Percentiles rank a stretch among this genome's conserved stretches.
Conservation (phyloP, 306 rosid species). For the Begonia loranthoides region DNA sequence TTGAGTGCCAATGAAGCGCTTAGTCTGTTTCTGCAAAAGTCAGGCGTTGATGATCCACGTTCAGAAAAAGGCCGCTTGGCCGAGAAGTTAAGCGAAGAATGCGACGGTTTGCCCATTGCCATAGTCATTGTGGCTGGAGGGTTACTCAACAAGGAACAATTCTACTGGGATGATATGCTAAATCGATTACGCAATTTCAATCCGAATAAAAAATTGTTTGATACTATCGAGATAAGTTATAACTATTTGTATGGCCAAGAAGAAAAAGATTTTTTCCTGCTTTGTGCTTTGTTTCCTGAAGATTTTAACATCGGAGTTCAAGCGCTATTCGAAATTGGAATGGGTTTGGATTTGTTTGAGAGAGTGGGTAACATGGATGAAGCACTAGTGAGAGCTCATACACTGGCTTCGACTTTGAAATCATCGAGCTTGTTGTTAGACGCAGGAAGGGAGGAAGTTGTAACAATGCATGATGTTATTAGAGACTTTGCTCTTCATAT, state of each 20-base stretch:
- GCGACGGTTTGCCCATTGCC: conserved; percentile 2
- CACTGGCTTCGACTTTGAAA: too few species aligned
- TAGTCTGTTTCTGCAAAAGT: not conserved
- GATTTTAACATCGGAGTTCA: not conserved
- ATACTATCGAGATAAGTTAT: not conserved
- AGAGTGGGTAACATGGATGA: too few species aligned
- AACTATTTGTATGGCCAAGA: not conserved
- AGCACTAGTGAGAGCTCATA: too few species aligned
- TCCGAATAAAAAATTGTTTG: not conserved
- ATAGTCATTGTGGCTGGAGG: not conserved
- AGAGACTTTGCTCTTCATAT: not conserved
- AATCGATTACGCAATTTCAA: not conserved
- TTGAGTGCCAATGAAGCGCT: not conserved
- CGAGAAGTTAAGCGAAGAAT: not conserved
- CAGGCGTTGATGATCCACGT: not conserved
- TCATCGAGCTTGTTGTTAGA: too few species aligned
- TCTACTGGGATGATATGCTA: not conserved
- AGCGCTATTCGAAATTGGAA: not conserved
- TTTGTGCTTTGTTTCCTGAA: conserved; percentile 3
- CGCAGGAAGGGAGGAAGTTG: too few species aligned
- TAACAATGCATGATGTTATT: not conserved
- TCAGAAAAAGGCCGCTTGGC: not conserved
- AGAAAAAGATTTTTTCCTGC: not conserved
- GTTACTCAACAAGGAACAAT: not conserved
- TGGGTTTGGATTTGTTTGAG: too few species aligned